phyloP scores from a whole-genome alignment of 495 filamentous ascomycete species.

The Wilcoxina mikolae region DNA sequence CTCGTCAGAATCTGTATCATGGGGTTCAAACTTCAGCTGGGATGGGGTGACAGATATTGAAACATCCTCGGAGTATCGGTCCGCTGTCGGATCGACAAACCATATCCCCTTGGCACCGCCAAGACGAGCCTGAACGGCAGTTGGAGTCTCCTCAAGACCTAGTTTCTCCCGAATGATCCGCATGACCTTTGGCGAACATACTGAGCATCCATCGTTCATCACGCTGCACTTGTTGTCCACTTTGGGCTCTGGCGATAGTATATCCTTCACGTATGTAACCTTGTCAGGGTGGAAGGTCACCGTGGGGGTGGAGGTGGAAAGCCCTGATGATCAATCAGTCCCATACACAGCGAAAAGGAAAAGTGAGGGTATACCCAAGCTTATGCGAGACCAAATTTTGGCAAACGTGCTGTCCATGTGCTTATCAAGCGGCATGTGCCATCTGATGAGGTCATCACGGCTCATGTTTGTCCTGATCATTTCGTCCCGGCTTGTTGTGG shows the following conservation, averaged over 20 bases:
- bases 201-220: slow-evolving; percentile 74
- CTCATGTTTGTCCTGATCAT: slow-evolving; percentile 16
- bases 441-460: slow-evolving; percentile 16
- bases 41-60: slow-evolving; percentile 72
- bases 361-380: slow-evolving; percentile 10
- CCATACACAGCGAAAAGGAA: neutral
- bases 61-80: slow-evolving; percentile 24
- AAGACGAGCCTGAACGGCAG: slow-evolving; percentile 66
- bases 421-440: slow-evolving; percentile 23
- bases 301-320: slow-evolving; percentile 31
- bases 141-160: slow-evolving; percentile 47
- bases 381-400: slow-evolving; percentile 27
- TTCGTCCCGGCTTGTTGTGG: slow-evolving; percentile 4
- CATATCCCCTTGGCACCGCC: slow-evolving; percentile 81
- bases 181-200: slow-evolving; percentile 53
- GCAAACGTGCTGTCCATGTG: slow-evolving; percentile 12
- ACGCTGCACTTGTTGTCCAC: slow-evolving; percentile 26
- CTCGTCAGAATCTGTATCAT: slow-evolving; percentile 36
- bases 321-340: slow-evolving; percentile 9
- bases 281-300: slow-evolving; percentile 32
- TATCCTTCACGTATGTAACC: slow-evolving; percentile 15
- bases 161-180: slow-evolving; percentile 43
- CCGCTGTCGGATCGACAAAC: slow-evolving; percentile 43
- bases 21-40: slow-evolving; percentile 63
- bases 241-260: slow-evolving; percentile 31